Percentiles rank a stretch among this genome's conserved stretches.
These are phyloP conservation scores for Uncinocarpus reesii DNA, from an alignment of 2,329 filamentous ascomycete genomes.

Conservation along the genomic window DNA sequence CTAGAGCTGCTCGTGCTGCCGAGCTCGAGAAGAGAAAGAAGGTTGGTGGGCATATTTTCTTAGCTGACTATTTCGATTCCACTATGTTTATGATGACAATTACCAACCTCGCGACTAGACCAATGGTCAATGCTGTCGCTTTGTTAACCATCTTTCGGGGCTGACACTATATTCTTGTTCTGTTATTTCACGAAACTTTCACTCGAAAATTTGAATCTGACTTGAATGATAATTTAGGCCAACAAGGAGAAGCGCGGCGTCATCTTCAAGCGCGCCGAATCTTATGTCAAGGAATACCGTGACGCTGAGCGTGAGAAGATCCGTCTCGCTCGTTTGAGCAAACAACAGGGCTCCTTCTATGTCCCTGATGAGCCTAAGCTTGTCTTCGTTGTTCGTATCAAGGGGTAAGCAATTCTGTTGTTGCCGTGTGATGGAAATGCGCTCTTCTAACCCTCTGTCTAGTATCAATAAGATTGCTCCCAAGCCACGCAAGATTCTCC, in stretches of 20 bases:
- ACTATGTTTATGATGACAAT: slow-evolving; percentile 66
- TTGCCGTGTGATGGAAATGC: not conserved
- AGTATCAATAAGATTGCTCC: slow-evolving; percentile 99
- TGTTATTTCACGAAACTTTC: not conserved
- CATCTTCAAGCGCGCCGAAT: slow-evolving; percentile 99
- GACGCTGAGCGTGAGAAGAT: slow-evolving; percentile 98
- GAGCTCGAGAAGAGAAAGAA: slow-evolving; percentile 79
- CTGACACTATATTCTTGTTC: slow-evolving; percentile 49
- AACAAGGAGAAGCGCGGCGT: slow-evolving; percentile 97
- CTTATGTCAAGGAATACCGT: slow-evolving; percentile 99
- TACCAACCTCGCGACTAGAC: slow-evolving; percentile 87
- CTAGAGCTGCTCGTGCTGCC: slow-evolving; percentile 74
- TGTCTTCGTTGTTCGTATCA: slow-evolving; percentile 97
- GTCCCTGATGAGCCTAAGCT: slow-evolving; percentile 91
- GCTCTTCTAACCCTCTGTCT: slow-evolving; percentile 12
- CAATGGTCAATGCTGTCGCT: slow-evolving; percentile 84
- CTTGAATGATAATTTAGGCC: slow-evolving; percentile 48
- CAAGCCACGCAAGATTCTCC: slow-evolving; percentile 99
- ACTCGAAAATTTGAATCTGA: slow-evolving; percentile 25
- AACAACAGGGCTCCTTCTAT: slow-evolving; percentile 87
- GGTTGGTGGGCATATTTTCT: slow-evolving; percentile 50
- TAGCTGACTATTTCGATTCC: not conserved
- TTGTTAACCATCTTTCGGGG: slow-evolving; percentile 51
- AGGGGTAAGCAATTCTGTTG: slow-evolving; percentile 56
- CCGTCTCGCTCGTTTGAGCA: slow-evolving; percentile 77